Evolutionary conservation across 2,329 filamentous ascomycete species (phyloP).

Genomic region (Leptographium wingfieldii): DNA sequence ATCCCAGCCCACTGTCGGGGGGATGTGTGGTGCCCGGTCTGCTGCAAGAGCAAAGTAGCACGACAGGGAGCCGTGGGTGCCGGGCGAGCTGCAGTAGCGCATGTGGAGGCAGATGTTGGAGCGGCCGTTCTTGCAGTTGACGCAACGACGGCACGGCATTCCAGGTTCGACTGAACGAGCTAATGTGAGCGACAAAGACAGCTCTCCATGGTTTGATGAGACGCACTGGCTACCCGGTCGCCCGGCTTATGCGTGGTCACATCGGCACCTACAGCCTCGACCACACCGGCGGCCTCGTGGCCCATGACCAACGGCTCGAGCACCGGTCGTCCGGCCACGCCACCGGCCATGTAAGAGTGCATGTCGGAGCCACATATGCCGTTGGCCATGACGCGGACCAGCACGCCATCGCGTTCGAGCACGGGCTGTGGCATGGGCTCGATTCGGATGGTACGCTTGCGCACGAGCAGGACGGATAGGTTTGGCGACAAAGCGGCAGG

Average conservation of each 20-base stretch:
- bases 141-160: slow-evolving; percentile 68
- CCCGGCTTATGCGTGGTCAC: slow-evolving; percentile 54
- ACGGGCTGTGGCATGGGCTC: slow-evolving; percentile 62
- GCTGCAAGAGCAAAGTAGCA: slow-evolving; percentile 73
- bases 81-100: slow-evolving; percentile 83
- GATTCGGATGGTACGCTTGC: slow-evolving; percentile 50
- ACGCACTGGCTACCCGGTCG: slow-evolving; percentile 54
- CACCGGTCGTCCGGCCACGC: slow-evolving; percentile 76
- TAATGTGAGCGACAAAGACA: not conserved
- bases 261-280: slow-evolving; percentile 54
- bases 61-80: slow-evolving; percentile 75
- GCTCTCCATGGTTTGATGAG: too few relatives aligned
- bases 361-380: slow-evolving; percentile 83
- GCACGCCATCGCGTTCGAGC: slow-evolving; percentile 59
- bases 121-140: slow-evolving; percentile 62
- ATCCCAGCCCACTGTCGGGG: slow-evolving; percentile 60
- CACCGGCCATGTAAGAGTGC: slow-evolving; percentile 76
- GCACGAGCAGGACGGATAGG: slow-evolving; percentile 6
- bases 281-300: slow-evolving; percentile 60
- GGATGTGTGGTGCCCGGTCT: slow-evolving; percentile 89
- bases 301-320: slow-evolving; percentile 69
- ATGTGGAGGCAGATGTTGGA: slow-evolving; percentile 91
- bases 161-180: slow-evolving; percentile 63
- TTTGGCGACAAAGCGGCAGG: slow-evolving; percentile 3
- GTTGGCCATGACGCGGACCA: slow-evolving; percentile 71